Conservation (phyloP, 495 filamentous ascomycete species). For the Neurospora sp. region DNA sequence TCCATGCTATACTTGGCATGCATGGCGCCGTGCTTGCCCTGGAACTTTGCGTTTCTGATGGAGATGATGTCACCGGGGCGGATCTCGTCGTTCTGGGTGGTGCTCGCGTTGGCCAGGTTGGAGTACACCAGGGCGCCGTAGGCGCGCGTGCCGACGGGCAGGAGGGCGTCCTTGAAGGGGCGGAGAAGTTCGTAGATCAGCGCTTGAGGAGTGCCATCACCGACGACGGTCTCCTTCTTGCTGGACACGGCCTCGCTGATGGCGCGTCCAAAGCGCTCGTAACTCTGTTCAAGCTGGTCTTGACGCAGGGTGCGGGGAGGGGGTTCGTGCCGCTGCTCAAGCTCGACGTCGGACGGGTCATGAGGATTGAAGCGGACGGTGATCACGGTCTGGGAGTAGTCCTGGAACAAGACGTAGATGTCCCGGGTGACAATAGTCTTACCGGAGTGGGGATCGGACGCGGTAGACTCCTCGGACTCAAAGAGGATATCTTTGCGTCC, state of each 20-base stretch:
- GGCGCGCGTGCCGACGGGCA: conserved; percentile 72
- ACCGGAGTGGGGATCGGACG: conserved; percentile 51
- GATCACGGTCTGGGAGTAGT: conserved; percentile 92
- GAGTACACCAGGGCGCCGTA: conserved; percentile 90
- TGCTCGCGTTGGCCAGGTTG: conserved; percentile 87
- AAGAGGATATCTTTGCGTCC: conserved; percentile 73
- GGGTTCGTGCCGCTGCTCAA: conserved; percentile 81
- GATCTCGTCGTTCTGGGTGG: conserved; percentile 87
- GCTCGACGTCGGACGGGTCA: conserved; percentile 55
- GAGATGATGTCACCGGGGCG: conserved; percentile 87
- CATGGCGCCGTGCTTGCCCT: conserved; percentile 90
- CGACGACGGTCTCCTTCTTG: conserved; percentile 69
- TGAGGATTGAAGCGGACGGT: conserved; percentile 68
- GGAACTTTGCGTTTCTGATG: conserved; percentile 88
- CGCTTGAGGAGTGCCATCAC: conserved; percentile 68
- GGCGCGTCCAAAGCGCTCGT: conserved; percentile 62
- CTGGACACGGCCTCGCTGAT: conserved; percentile 57
- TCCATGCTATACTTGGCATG: conserved; percentile 86
- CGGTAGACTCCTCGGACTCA: conserved; percentile 69
- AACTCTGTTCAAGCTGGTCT: conserved; percentile 82
- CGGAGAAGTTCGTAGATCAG: conserved; percentile 70
- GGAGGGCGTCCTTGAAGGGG: conserved; percentile 61
- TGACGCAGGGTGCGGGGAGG: conserved; percentile 80
- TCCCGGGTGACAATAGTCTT: conserved; percentile 64
- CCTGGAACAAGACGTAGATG: conserved; percentile 77